Evolutionary conservation across 2,329 filamentous ascomycete species (phyloP).

Genomic region (Colletotrichum ledebouriae): DNA sequence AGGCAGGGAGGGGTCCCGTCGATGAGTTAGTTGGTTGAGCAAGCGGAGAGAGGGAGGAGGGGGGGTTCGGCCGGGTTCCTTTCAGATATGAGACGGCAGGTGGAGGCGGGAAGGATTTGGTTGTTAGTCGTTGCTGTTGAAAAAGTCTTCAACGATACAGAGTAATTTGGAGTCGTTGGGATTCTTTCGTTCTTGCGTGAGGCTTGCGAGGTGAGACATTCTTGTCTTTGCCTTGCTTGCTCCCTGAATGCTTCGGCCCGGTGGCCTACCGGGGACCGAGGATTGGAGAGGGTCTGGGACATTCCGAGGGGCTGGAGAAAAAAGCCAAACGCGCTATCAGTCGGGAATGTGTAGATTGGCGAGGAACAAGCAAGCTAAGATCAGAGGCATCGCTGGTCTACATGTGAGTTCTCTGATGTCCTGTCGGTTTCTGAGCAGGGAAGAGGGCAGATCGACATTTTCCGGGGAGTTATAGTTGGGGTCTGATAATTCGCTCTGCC

Average conservation of each 20-base stretch:
- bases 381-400: conserved; percentile 10
- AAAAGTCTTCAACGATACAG: background rate
- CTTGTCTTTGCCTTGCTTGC: background rate
- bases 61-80: background rate
- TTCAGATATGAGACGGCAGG: background rate
- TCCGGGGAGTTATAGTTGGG: background rate
- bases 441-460: background rate
- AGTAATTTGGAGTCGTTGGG: background rate
- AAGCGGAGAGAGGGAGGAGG: too few relatives aligned
- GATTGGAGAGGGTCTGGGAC: background rate
- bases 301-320: conserved; percentile 1
- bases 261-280: background rate
- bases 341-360: background rate
- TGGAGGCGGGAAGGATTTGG: background rate
- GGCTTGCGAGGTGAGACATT: conserved; percentile 11
- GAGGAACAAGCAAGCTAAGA: background rate
- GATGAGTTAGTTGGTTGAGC: background rate
- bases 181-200: background rate
- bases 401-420: too few relatives aligned
- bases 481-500: conserved; percentile 14
- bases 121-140: background rate
- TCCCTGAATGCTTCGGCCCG: background rate
- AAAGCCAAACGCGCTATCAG: background rate
- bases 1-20: conserved; percentile 5
- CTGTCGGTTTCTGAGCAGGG: background rate